A percentile compares a stretch with the other conserved stretches of the same genome.
These are phyloP conservation scores for Crithidia expoeki DNA, from an alignment of 208 protist genomes.

Conservation along the genomic window DNA sequence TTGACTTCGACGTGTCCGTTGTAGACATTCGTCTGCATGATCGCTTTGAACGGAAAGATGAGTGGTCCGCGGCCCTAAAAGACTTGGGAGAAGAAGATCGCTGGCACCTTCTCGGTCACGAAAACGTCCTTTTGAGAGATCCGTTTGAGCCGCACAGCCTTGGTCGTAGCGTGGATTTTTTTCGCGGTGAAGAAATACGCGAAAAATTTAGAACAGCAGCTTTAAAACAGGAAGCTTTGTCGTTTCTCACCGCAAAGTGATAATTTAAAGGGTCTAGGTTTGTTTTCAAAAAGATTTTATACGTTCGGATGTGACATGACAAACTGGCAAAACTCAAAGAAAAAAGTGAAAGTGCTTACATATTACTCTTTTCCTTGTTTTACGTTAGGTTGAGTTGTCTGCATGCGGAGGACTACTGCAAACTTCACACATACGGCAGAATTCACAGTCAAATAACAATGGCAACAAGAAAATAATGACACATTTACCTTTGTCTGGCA, in stretches of 20 bases:
- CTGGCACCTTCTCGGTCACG: conserved; percentile 79
- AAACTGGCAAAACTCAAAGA: too few species aligned
- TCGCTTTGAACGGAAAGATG: conserved; percentile 50
- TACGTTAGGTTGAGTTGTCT: not conserved
- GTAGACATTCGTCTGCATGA: conserved; percentile 68
- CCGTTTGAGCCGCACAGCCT: conserved; percentile 81
- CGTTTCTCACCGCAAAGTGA: conserved; percentile 15
- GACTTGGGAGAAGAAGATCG: conserved; percentile 36
- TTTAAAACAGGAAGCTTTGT: conserved; percentile 31
- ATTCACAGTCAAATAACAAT: not conserved
- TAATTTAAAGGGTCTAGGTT: not conserved
- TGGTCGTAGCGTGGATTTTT: conserved; percentile 84
- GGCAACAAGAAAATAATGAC: not conserved
- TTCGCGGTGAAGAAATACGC: conserved; percentile 66
- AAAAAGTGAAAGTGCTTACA: too few species aligned
- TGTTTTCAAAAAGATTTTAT: too few species aligned
- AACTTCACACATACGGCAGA: too few species aligned
- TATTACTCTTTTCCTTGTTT: not conserved
- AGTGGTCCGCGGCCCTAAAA: conserved; percentile 50
- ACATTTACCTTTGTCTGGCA: not conserved
- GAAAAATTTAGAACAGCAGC: conserved; percentile 67
- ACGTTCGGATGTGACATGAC: too few species aligned
- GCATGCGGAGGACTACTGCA: too few species aligned
- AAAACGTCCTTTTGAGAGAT: conserved; percentile 66
- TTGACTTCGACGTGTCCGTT: conserved; percentile 77